A percentile compares a stretch with the other conserved stretches of the same genome.
Conservation (phyloP, 2,329 filamentous ascomycete species). For the Fusarium transvaalense region DNA sequence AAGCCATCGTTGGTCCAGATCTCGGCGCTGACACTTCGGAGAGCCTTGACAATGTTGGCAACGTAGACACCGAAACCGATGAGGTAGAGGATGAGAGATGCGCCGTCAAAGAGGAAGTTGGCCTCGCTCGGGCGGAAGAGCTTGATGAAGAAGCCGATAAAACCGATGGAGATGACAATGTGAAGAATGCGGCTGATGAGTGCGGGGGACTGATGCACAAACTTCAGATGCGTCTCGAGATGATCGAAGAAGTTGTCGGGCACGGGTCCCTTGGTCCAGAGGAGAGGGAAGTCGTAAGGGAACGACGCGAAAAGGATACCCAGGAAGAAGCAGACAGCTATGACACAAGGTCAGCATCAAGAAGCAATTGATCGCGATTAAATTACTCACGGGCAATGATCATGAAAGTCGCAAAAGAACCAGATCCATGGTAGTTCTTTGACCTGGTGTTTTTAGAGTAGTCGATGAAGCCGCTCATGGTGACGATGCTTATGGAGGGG, state of each 20-base stretch:
- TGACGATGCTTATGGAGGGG: conserved; percentile 34
- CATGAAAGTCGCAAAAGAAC: conserved; percentile 94
- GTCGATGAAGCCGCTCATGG: conserved; percentile 59
- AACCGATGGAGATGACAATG: conserved; percentile 89
- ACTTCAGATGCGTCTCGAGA: conserved; percentile 89
- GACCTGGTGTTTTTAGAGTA: conserved; percentile 70
- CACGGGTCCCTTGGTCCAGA: conserved; percentile 78
- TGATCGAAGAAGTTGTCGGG: conserved; percentile 80
- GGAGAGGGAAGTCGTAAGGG: conserved; percentile 93
- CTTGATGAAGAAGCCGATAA: conserved; percentile 91
- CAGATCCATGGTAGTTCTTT: conserved; percentile 68
- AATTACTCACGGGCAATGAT: conserved; percentile 87
- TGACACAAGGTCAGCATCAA: conserved; percentile 7
- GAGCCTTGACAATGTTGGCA: conserved; percentile 95
- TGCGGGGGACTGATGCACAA: conserved; percentile 90
- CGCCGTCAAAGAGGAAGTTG: conserved; percentile 94
- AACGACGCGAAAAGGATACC: conserved; percentile 97
- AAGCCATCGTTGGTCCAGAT: conserved; percentile 66
- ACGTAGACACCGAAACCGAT: conserved; percentile 94
- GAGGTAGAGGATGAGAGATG: conserved; percentile 83
- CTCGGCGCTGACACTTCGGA: conserved; percentile 83
- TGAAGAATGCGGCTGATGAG: conserved; percentile 94
- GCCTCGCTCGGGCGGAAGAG: conserved; percentile 93
- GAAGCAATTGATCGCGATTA: conserved; percentile 17
- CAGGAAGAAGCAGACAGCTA: conserved; percentile 95